phyloP scores from a whole-genome alignment of 768 basidiomycete species.

The Lactarius evosmus region DNA sequence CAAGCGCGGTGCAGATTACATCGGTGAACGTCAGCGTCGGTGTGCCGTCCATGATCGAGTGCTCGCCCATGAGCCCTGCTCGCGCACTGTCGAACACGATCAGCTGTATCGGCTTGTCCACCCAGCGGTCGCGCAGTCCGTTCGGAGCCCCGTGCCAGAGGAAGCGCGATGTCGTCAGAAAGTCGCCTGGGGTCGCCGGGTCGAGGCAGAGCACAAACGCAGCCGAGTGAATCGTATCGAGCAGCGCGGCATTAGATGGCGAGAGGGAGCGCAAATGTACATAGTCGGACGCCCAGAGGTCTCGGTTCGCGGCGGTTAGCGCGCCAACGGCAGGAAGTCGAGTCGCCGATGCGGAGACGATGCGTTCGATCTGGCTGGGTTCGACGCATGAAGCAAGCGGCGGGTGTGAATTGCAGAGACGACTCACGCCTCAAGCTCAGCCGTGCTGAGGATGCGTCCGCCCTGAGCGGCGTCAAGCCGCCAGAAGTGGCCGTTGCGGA shows the following conservation, averaged over 20 bases:
- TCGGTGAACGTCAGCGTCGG: slow-evolving; percentile 74
- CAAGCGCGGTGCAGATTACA: slow-evolving; percentile 58
- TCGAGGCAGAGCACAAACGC: slow-evolving; percentile 86
- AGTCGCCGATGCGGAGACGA: slow-evolving; percentile 57
- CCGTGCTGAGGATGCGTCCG: slow-evolving; percentile 58
- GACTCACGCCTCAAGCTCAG: slow-evolving; percentile 60
- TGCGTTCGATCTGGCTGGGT: slow-evolving; percentile 63
- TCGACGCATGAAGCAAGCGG: not conserved
- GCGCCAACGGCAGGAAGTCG: slow-evolving; percentile 70
- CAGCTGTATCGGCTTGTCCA: slow-evolving; percentile 88
- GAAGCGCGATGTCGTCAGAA: slow-evolving; percentile 60
- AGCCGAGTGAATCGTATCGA: slow-evolving; percentile 76
- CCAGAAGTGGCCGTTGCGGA: slow-evolving; percentile 85
- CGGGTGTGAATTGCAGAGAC: not conserved
- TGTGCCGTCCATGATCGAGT: slow-evolving; percentile 88
- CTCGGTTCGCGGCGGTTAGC: slow-evolving; percentile 75
- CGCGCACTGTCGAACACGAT: slow-evolving; percentile 79
- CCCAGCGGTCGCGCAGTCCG: slow-evolving; percentile 75
- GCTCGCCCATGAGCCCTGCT: slow-evolving; percentile 91
- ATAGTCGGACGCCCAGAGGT: slow-evolving; percentile 69
- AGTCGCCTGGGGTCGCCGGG: slow-evolving; percentile 47
- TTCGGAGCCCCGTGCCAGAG: slow-evolving; percentile 73
- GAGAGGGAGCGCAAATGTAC: slow-evolving; percentile 45
- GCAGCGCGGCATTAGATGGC: slow-evolving; percentile 57
- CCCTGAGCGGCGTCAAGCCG: slow-evolving; percentile 61